Base-by-base conservation (phyloP, 108 stramenopile genomes). In the Discostella stelligeroides region DNA sequence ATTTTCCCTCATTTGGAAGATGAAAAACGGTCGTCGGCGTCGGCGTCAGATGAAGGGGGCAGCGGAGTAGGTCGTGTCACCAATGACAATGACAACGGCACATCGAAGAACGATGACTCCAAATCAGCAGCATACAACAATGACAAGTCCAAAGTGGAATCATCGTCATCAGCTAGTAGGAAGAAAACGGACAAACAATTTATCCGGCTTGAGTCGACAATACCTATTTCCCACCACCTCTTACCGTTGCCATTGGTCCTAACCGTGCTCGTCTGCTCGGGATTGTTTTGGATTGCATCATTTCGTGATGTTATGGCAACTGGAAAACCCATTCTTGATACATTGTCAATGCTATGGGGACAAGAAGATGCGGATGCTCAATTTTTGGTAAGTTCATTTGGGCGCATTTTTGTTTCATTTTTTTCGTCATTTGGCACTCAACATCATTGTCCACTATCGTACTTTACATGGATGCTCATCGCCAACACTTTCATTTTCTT, bases 281-380 rank as follows among this genome's bases (percentile, higher is more conserved):
- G 91, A 27, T 68, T 82, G n/a, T 58, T 91, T 20, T 88, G 87
- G 68, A 75, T 95, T 7, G 65, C 88, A 42, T 81, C 86, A 25
- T 84, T 92, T 25, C 72, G 94, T 24, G 94, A 95, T 75, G 82
- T 89, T 37, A 79, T 95, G 65, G 86, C 88, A 21, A 92, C 91
- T 3, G 94, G 94, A 34, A 67, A 86, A 51, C 75, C 74, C 63
- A 84, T 95, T 39, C 75, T 70, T 14, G 91, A 90, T 25, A 75
- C 60, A 4, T 48, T 68, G 27, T 85, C 59, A 10, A 37, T 70
- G 7, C 37, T 73, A 45, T 65, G 64, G 64, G 72, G 64, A 39
- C 72, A 66, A 57, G 48, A 39, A 1, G 63, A 66, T 60, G 72
- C 47, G 13, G 76, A 93, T 64, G 63, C 81, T 42, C 79, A 85